Conservation (phyloP, 352 stramenopile genomes). For the Blastocystis sp. region DNA sequence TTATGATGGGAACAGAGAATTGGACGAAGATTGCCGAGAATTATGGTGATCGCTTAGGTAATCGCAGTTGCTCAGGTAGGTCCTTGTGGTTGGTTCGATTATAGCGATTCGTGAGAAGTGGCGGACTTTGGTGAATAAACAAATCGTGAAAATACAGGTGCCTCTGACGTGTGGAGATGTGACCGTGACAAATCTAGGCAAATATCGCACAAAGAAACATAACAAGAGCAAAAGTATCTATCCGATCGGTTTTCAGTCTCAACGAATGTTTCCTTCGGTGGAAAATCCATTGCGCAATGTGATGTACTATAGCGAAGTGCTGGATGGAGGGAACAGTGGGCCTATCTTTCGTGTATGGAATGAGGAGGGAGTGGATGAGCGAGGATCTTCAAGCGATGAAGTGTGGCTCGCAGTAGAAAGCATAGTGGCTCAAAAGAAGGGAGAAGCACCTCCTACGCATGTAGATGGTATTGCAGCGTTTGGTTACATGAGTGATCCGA, state of each 20-base stretch:
- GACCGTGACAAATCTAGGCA: neutral
- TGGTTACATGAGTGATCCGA: neutral
- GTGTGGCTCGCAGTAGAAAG: neutral
- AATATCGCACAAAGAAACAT: neutral
- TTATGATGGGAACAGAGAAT: neutral
- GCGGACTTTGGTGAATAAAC: neutral
- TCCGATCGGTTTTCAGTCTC: neutral
- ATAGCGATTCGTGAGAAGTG: slow-evolving; percentile 48
- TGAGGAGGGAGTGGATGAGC: neutral
- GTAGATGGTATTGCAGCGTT: neutral
- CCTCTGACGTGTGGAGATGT: neutral
- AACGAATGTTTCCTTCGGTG: neutral
- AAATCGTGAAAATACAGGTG: neutral
- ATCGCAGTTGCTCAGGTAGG: neutral
- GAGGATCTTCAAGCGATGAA: neutral
- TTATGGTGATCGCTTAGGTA: neutral
- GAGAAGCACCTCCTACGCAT: neutral
- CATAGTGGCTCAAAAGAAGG: neutral
- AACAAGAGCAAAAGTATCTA: neutral
- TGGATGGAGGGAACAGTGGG: neutral
- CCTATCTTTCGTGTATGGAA: neutral
- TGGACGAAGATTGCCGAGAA: neutral
- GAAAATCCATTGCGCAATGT: neutral
- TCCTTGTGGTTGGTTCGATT: neutral
- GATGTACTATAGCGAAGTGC: neutral